Evolutionary conservation across 2,329 filamentous ascomycete species (phyloP).

Genomic region (Reticulascus tulasneorum): DNA sequence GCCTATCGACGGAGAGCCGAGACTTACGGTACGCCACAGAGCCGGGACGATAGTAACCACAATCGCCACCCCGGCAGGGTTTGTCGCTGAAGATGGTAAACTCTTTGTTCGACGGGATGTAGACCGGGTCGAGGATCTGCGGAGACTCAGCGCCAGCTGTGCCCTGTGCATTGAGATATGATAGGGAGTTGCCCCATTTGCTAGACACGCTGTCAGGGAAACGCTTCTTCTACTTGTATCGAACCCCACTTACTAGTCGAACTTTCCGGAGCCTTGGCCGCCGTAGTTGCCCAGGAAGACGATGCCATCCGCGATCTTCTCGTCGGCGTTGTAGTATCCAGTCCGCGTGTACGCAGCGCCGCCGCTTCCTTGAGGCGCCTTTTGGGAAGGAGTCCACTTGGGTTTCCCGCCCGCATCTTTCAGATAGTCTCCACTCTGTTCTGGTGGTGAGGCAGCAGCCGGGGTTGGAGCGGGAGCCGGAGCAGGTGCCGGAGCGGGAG

Average conservation of each 20-base stretch:
- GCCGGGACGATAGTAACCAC: conserved; percentile 39
- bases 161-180: conserved; percentile 41
- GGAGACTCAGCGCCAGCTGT: conserved; percentile 32
- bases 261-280: conserved; percentile 37
- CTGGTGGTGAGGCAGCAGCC: conserved; percentile 13
- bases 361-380: conserved; percentile 10
- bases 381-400: conserved; percentile 10
- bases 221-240: not conserved
- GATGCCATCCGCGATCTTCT: conserved; percentile 36
- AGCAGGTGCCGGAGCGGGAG: conserved; percentile 13
- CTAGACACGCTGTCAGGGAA: conserved; percentile 20
- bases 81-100: conserved; percentile 42
- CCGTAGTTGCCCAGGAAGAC: conserved; percentile 47
- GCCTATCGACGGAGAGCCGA: not conserved
- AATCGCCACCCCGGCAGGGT: conserved; percentile 34
- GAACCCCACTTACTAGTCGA: conserved; percentile 37
- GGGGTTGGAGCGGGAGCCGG: conserved; percentile 6
- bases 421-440: too few relatives aligned
- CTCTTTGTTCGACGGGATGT: conserved; percentile 40
- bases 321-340: conserved; percentile 41
- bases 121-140: conserved; percentile 33
- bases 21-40: conserved; percentile 41
- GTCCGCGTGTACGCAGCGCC: conserved; percentile 31
- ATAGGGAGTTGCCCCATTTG: conserved; percentile 40
- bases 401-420: conserved; percentile 6